Percentiles rank a stretch among this genome's conserved stretches.
phyloP scores from a whole-genome alignment of 208 protist genomes.

The Crithidia expoeki region DNA sequence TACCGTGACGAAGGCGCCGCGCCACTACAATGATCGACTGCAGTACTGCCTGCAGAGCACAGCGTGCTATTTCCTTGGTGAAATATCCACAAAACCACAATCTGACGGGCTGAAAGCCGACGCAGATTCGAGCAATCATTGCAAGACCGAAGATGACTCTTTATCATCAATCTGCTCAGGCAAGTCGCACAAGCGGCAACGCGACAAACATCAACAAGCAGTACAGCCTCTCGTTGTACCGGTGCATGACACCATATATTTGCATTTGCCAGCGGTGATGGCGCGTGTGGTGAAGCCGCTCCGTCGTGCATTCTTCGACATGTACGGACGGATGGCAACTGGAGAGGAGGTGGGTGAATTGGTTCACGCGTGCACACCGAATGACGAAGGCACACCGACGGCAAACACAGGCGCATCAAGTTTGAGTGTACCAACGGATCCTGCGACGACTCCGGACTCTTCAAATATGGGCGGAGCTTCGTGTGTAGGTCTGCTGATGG shows the following conservation, averaged over 20 bases:
- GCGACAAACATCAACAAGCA: neutral
- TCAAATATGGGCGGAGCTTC: neutral
- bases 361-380: conserved; percentile 15
- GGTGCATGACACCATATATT: conserved; percentile 14
- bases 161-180: too few relatives aligned
- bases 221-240: neutral
- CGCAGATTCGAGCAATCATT: neutral
- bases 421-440: too few relatives aligned
- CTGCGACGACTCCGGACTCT: neutral
- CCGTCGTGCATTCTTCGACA: conserved; percentile 54
- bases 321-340: conserved; percentile 57
- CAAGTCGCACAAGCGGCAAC: neutral
- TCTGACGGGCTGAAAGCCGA: neutral
- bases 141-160: too few relatives aligned
- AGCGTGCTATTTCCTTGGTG: conserved; percentile 39
- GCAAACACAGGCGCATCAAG: too few relatives aligned
- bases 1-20: too few relatives aligned
- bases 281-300: conserved; percentile 55
- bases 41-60: conserved; percentile 35
- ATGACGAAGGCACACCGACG: neutral
- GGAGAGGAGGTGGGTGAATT: conserved; percentile 53
- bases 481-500: conserved; percentile 6
- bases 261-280: conserved; percentile 50
- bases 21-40: conserved; percentile 45
- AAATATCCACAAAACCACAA: neutral